A percentile compares a stretch with the other conserved stretches of the same genome.
Conservation (phyloP, 2,329 filamentous ascomycete species). For the Chaetomiaceae sp. region DNA sequence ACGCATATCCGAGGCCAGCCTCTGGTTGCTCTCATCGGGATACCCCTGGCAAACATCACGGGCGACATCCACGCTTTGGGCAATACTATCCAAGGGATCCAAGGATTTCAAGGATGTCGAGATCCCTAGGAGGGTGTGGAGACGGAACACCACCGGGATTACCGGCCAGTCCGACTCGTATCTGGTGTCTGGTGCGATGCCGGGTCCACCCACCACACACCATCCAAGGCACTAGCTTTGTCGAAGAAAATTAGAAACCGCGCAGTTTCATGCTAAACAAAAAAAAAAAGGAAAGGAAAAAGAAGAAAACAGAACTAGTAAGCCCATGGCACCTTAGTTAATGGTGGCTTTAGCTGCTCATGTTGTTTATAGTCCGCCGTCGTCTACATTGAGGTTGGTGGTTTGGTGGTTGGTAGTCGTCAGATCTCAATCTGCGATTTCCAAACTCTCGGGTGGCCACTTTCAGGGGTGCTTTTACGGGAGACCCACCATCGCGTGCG, state of each 20-base stretch:
- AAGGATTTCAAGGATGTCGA: too few relatives aligned
- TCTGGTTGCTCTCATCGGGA: neutral
- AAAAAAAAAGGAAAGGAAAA: neutral
- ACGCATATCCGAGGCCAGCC: neutral
- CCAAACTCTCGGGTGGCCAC: neutral
- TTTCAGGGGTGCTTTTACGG: neutral
- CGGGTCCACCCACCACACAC: neutral
- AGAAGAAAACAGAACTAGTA: neutral
- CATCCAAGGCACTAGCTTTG: too few relatives aligned
- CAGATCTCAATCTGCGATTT: constrained; percentile 3
- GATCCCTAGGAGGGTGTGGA: too few relatives aligned
- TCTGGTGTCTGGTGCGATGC: neutral
- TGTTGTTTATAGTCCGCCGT: too few relatives aligned
- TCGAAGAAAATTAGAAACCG: too few relatives aligned
- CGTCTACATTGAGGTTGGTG: too few relatives aligned
- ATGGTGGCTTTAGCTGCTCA: too few relatives aligned
- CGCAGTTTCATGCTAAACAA: too few relatives aligned
- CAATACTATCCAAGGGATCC: too few relatives aligned
- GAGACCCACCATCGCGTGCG: neutral
- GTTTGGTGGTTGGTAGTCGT: neutral
- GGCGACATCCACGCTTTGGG: neutral
- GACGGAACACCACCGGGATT: neutral
- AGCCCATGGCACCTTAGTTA: too few relatives aligned
- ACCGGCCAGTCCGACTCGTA: neutral
- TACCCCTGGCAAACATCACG: neutral